Conservation (phyloP, 768 basidiomycete species). For the Lentinus tigrinus region DNA sequence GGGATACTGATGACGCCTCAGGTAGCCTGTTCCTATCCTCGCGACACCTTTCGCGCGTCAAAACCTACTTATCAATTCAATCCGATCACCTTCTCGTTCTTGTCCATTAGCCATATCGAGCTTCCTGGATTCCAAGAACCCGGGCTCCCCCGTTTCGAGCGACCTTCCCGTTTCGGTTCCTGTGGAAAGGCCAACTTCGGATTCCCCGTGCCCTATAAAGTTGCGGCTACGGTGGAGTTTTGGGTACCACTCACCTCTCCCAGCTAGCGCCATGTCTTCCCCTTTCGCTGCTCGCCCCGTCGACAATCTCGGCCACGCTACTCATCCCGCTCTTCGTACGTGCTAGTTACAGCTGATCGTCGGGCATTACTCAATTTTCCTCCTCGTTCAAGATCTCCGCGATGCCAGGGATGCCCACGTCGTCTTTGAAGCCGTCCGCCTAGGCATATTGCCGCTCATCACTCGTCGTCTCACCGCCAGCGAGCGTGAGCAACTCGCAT, state of each 20-base stretch:
- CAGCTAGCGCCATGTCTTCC: slow-evolving; percentile 11
- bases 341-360: not conserved
- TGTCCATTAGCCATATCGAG: slow-evolving; percentile 8
- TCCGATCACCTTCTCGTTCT: slow-evolving; percentile 17
- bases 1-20: not conserved
- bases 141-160: slow-evolving; percentile 16
- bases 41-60: slow-evolving; percentile 12
- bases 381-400: slow-evolving; percentile 54
- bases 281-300: slow-evolving; percentile 5
- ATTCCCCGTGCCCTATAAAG: slow-evolving; percentile 23
- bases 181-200: slow-evolving; percentile 21
- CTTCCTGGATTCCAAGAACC: slow-evolving; percentile 13
- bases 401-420: slow-evolving; percentile 80
- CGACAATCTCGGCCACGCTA: slow-evolving; percentile 22
- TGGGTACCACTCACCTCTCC: slow-evolving; percentile 7
- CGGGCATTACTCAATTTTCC: not conserved
- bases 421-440: slow-evolving; percentile 73
- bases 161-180: slow-evolving; percentile 21
- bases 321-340: slow-evolving; percentile 33
- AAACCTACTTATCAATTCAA: slow-evolving; percentile 11
- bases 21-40: slow-evolving; percentile 7
- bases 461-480: slow-evolving; percentile 65
- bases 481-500: slow-evolving; percentile 66
- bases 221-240: slow-evolving; percentile 12
- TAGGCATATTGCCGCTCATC: slow-evolving; percentile 67